Percentiles rank a stretch among this genome's conserved stretches.
These are phyloP conservation scores for Didymella lethalis DNA, from an alignment of 2,329 filamentous ascomycete genomes.

Conservation along the genomic window DNA sequence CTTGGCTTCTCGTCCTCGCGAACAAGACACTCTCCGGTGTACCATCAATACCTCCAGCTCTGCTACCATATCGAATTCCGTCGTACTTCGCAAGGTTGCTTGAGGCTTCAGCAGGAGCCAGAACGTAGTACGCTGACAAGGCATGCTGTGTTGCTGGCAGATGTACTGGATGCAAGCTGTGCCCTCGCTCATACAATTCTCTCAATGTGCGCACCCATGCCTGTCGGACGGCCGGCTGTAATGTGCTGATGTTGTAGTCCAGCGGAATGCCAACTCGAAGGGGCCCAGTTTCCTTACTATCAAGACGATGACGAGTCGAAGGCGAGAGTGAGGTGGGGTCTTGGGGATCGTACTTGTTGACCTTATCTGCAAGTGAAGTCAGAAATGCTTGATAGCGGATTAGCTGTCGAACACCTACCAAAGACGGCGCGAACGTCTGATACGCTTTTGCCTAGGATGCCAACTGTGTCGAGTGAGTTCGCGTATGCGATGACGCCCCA, in stretches of 20 bases:
- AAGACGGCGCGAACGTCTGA: conserved; percentile 57
- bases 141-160: conserved; percentile 85
- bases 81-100: conserved; percentile 98
- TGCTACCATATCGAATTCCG: conserved; percentile 86
- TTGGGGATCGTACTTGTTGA: conserved; percentile 68
- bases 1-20: conserved; percentile 73
- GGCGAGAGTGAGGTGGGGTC: conserved; percentile 77
- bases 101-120: conserved; percentile 92
- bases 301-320: conserved; percentile 60
- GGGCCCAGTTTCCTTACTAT: neutral
- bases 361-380: conserved; percentile 48
- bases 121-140: conserved; percentile 91
- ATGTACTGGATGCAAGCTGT: conserved; percentile 76
- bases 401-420: conserved; percentile 25
- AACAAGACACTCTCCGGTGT: conserved; percentile 66
- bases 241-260: conserved; percentile 89
- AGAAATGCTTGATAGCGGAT: conserved; percentile 1
- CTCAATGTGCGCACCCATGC: conserved; percentile 73
- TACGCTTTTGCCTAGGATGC: conserved; percentile 70
- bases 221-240: conserved; percentile 71
- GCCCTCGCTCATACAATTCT: conserved; percentile 69
- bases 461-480: conserved; percentile 91
- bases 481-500: conserved; percentile 91
- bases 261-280: conserved; percentile 64
- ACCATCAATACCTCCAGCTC: conserved; percentile 62